These are phyloP conservation scores for Eremochloa ophiuroides DNA, from an alignment of 176 grass and related monocot species.

Conservation along the genomic window DNA sequence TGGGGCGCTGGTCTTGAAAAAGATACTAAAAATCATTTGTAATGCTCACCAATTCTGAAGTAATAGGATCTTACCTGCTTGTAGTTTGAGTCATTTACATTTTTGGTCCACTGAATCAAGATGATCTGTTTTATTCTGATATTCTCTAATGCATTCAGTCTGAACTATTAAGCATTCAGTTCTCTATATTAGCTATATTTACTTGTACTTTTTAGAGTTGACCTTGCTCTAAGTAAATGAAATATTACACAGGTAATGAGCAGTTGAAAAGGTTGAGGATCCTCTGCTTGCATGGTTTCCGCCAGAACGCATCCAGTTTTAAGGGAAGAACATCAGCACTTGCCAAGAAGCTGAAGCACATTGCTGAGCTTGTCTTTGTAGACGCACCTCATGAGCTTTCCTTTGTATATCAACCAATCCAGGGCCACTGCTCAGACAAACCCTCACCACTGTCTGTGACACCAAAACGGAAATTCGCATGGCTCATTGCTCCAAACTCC, in stretches of 20 bases:
- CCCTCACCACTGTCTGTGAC: constrained; percentile 17
- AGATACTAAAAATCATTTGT: no score
- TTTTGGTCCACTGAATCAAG: neutral
- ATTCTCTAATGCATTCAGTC: neutral
- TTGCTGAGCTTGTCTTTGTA: constrained; percentile 66
- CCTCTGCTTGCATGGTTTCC: constrained; percentile 93
- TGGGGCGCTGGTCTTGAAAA: neutral
- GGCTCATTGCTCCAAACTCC: constrained; percentile 51
- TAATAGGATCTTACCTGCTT: neutral
- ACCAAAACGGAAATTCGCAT: constrained; percentile 63
- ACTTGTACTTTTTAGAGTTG: neutral
- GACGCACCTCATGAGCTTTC: constrained; percentile 81
- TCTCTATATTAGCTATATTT: neutral
- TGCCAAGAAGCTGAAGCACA: constrained; percentile 83
- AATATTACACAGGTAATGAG: constrained; percentile 49
- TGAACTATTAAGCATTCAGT: neutral
- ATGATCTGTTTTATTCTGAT: neutral
- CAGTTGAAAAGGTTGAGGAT: constrained; percentile 57
- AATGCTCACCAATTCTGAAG: neutral
- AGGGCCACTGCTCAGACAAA: neutral
- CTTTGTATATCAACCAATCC: constrained; percentile 60
- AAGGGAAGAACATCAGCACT: constrained; percentile 90
- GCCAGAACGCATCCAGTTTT: constrained; percentile 84
- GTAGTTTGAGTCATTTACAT: neutral
- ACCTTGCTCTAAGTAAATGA: neutral